Base-by-base conservation (phyloP, 176 grass and related monocot species). In the Oryza australiensis region DNA sequence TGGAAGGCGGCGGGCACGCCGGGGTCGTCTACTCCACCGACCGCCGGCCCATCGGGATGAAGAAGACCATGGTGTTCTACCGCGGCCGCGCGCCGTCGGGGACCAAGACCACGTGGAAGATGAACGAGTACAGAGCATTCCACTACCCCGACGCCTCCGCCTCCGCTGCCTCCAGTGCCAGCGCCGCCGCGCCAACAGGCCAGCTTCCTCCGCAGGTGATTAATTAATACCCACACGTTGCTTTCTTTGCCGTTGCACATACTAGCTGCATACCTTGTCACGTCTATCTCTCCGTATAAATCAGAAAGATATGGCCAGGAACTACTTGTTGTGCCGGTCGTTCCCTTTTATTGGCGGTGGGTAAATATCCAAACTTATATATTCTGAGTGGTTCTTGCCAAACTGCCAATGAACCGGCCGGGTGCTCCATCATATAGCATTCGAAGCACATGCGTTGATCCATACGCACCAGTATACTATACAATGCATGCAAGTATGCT, bases 21-120 rank as follows among this genome's bases (percentile, higher is more conserved):
- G 0, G 90, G 26, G 57, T 51, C n/a, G 97, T 99, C 48, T 96
- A 86, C 86, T 92, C 91, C 30, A 74, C 90, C 67, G 70, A 45
- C 32, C 89, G 83, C 51, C 82, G 81, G 13, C 64, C 82, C 42
- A 87, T 99, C 55, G 97, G 97, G 46, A 20, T 88, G 80, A 94
- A 93, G 91, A 95, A 93, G 78, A 93, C 87, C 66, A 99, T 99
- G 97, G 97, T 99, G 68, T 99, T 99, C 87, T 99, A 99, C 91
- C 30, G 71, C 45, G 93, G 97, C 11, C 81, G 81, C 82, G 89
- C 93, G 49, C 93, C 93, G 70, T 74, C 73, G 12, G 93, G 93
- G 30, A 72, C 53, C 27, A 99, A 94, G 80, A 95, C 97, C 81
- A 49, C 29, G 51, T 99, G 97, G 97, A 99, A 99, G 83, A 91